Conservation (phyloP, 2,329 filamentous ascomycete species). For the Microsporum canis region DNA sequence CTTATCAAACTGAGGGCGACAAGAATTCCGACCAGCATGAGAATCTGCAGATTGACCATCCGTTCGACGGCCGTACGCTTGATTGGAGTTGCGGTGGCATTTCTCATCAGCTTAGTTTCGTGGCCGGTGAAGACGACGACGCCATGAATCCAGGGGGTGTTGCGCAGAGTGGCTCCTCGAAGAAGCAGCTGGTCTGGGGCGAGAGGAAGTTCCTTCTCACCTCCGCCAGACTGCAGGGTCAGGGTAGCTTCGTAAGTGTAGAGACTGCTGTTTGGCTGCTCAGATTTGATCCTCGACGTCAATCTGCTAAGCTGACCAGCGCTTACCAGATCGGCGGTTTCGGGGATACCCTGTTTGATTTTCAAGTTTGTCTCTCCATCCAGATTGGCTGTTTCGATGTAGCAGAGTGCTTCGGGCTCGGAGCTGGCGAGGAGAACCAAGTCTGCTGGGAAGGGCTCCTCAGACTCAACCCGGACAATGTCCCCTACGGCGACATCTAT, state of each 20-base stretch:
- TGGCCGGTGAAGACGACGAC: slow-evolving; percentile 95
- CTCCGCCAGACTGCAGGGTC: slow-evolving; percentile 79
- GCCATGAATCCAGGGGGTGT: slow-evolving; percentile 94
- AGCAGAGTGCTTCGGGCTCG: slow-evolving; percentile 93
- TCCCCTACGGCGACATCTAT: slow-evolving; percentile 88
- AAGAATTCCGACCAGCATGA: slow-evolving; percentile 78
- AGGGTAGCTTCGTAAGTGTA: slow-evolving; percentile 97
- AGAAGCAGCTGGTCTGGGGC: slow-evolving; percentile 72
- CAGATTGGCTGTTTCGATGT: slow-evolving; percentile 95
- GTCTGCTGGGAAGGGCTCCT: slow-evolving; percentile 90
- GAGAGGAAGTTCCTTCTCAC: slow-evolving; percentile 82
- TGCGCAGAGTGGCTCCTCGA: slow-evolving; percentile 83
- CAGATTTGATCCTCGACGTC: slow-evolving; percentile 76
- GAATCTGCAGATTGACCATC: slow-evolving; percentile 84
- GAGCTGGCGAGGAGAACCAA: slow-evolving; percentile 85
- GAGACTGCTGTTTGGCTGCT: slow-evolving; percentile 95
- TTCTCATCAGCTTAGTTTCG: slow-evolving; percentile 97
- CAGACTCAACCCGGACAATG: slow-evolving; percentile 83
- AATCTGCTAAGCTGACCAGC: slow-evolving; percentile 74
- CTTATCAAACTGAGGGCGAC: slow-evolving; percentile 76
- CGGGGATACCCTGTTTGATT: slow-evolving; percentile 93
- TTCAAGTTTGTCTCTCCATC: slow-evolving; percentile 98
- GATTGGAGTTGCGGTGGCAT: slow-evolving; percentile 92
- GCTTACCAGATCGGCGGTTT: slow-evolving; percentile 80
- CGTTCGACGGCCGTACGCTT: slow-evolving; percentile 94